phyloP scores from a whole-genome alignment of 2,329 filamentous ascomycete genomes.

The Colletotrichum eremochloae region DNA sequence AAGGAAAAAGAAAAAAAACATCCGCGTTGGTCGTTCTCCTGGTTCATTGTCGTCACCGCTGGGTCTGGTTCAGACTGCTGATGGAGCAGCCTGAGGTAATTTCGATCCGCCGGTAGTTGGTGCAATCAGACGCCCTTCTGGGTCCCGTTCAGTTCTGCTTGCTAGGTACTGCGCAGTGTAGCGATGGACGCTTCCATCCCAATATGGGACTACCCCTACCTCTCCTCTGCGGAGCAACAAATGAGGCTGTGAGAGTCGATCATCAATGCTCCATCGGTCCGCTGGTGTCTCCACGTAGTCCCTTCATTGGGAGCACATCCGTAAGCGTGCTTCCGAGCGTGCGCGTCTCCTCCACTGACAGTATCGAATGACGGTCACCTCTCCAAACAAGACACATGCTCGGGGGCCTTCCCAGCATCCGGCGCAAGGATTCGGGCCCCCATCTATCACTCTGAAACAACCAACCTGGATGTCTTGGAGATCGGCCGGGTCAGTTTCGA shows the following conservation, averaged over 20 bases:
- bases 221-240: constrained; percentile 29
- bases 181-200: constrained; percentile 29
- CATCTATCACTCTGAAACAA: constrained; percentile 42
- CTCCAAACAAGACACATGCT: constrained; percentile 25
- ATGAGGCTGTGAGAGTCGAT: constrained; percentile 38
- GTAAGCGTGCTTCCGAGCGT: not conserved
- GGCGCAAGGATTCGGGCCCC: constrained; percentile 28
- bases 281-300: constrained; percentile 3
- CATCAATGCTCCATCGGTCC: constrained; percentile 26
- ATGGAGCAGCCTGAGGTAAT: constrained; percentile 31
- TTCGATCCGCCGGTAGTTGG: constrained; percentile 38
- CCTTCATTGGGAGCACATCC: not conserved
- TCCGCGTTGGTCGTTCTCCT: constrained; percentile 20
- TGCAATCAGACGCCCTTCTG: constrained; percentile 33
- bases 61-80: constrained; percentile 15
- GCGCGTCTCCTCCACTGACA: constrained; percentile 23
- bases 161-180: no score
- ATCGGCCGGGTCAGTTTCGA: constrained; percentile 40
- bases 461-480: constrained; percentile 40
- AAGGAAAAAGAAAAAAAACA: not conserved
- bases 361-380: constrained; percentile 22
- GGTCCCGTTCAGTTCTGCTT: constrained; percentile 13
- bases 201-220: constrained; percentile 34
- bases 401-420: constrained; percentile 12
- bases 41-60: constrained; percentile 33